Evolutionary conservation across 208 protist genomes (phyloP).

Genomic region (Herpetomonas tarakana): DNA sequence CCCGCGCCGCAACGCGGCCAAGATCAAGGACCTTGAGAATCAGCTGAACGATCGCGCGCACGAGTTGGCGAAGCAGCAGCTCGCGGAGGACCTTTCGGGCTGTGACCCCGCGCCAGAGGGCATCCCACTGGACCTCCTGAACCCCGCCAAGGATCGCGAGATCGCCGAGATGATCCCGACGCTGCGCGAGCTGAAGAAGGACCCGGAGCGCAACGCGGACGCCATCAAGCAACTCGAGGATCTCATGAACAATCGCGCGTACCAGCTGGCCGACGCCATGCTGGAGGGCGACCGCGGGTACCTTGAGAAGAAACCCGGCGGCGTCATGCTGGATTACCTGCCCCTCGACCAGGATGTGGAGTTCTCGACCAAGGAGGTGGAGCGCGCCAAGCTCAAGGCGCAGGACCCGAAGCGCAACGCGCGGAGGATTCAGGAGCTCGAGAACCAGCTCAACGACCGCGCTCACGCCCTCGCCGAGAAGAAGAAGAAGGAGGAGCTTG

Average conservation of each 20-base stretch:
- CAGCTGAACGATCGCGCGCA: conserved; percentile 49
- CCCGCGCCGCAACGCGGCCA: conserved; percentile 51
- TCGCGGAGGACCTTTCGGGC: conserved; percentile 45
- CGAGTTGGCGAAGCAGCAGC: conserved; percentile 66
- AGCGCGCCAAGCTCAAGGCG: conserved; percentile 67
- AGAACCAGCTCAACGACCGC: conserved; percentile 62
- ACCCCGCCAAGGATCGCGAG: conserved; percentile 39
- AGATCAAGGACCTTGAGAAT: conserved; percentile 67
- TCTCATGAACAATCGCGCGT: conserved; percentile 72
- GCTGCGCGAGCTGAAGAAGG: conserved; percentile 69
- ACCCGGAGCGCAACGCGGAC: conserved; percentile 27
- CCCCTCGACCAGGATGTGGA: conserved; percentile 57
- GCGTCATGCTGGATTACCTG: conserved; percentile 60
- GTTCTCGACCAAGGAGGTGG: conserved; percentile 63
- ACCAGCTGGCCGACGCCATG: conserved; percentile 62
- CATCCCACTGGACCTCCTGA: conserved; percentile 43
- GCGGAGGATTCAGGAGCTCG: conserved; percentile 52
- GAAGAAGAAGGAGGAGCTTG: conserved; percentile 60
- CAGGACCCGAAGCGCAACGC: conserved; percentile 61
- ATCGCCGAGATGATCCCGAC: conserved; percentile 57
- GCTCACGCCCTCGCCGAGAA: conserved; percentile 53
- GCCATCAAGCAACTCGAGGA: conserved; percentile 49
- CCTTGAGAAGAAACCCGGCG: conserved; percentile 57
- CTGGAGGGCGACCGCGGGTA: conserved; percentile 70
- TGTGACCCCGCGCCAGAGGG: conserved; percentile 59